A percentile compares a stretch with the other conserved stretches of the same genome.
These are phyloP conservation scores for Leccinum insolens DNA, from an alignment of 1,284 basidiomycete genomes.

Conservation along the genomic window DNA sequence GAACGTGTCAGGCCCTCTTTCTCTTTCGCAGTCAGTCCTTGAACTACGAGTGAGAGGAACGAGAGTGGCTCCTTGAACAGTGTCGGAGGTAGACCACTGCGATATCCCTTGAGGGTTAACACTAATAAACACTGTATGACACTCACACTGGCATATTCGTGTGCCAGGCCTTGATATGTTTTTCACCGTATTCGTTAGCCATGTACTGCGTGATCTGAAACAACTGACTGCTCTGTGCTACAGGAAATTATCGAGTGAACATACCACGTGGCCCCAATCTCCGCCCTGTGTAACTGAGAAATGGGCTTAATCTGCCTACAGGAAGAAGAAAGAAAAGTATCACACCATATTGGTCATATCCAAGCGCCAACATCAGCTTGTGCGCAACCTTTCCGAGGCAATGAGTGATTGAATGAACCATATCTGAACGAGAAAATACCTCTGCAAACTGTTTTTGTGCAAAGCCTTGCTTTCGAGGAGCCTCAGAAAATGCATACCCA, in stretches of 20 bases:
- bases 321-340: no score
- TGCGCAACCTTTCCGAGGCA: no score
- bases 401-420: no score
- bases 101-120: not conserved
- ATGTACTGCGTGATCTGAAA: slow-evolving; percentile 44
- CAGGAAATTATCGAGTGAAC: slow-evolving; percentile 10
- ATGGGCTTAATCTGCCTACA: slow-evolving; percentile 1
- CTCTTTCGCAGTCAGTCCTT: slow-evolving; percentile 38
- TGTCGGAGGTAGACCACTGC: slow-evolving; percentile 32
- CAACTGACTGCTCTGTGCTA: not conserved
- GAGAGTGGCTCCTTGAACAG: slow-evolving; percentile 31
- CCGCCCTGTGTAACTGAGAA: slow-evolving; percentile 54
- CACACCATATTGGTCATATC: no score
- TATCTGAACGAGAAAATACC: slow-evolving; percentile 23
- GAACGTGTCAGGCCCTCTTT: slow-evolving; percentile 38
- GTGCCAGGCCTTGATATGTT: slow-evolving; percentile 48
- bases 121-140: not conserved
- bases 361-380: no score
- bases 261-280: slow-evolving; percentile 51
- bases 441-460: slow-evolving; percentile 41
- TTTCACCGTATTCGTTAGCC: slow-evolving; percentile 42
- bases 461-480: slow-evolving; percentile 41
- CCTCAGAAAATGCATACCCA: slow-evolving; percentile 58
- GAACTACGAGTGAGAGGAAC: slow-evolving; percentile 30
- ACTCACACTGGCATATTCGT: slow-evolving; percentile 44